A percentile compares a stretch with the other conserved stretches of the same genome.
phyloP scores from a whole-genome alignment of 139 green algal species.

The Chlorella ohadii region DNA sequence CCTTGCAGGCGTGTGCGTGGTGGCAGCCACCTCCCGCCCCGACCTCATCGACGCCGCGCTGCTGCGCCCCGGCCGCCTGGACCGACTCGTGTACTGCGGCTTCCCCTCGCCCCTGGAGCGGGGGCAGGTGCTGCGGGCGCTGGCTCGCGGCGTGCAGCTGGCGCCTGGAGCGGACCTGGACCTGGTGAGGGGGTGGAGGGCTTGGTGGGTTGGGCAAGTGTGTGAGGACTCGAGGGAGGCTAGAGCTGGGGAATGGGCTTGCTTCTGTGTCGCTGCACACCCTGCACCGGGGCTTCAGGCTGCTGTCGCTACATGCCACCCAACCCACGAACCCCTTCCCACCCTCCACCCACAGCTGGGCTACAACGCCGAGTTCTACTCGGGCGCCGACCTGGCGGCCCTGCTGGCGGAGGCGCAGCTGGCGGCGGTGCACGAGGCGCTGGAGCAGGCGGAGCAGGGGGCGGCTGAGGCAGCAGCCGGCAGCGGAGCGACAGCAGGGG shows the following conservation, averaged over 20 bases:
- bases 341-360: neutral
- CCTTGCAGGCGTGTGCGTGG: constrained; percentile 81
- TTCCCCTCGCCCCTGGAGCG: constrained; percentile 61
- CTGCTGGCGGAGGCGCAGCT: constrained; percentile 88
- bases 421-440: constrained; percentile 73
- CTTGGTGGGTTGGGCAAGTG: neutral
- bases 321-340: too few species aligned
- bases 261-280: too few species aligned
- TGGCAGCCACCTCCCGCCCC: constrained; percentile 92
- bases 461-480: neutral
- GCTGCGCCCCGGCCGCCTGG: constrained; percentile 87
- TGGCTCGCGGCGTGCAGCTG: constrained; percentile 62
- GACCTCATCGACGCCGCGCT: constrained; percentile 94
- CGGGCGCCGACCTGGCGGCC: constrained; percentile 79
- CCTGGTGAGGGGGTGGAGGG: constrained; percentile 17
- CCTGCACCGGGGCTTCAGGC: too few species aligned
- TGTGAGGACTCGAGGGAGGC: too few species aligned
- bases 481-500: neutral
- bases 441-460: constrained; percentile 50
- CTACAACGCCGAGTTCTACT: constrained; percentile 34
- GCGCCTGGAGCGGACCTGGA: constrained; percentile 54
- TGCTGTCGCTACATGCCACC: too few species aligned
- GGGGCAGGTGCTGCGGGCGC: constrained; percentile 51
- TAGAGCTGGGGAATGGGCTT: too few species aligned
- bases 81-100: constrained; percentile 74